These are phyloP conservation scores for Pseudogymnoascus destructans DNA, from an alignment of 2,329 filamentous ascomycete genomes.

Conservation along the genomic window DNA sequence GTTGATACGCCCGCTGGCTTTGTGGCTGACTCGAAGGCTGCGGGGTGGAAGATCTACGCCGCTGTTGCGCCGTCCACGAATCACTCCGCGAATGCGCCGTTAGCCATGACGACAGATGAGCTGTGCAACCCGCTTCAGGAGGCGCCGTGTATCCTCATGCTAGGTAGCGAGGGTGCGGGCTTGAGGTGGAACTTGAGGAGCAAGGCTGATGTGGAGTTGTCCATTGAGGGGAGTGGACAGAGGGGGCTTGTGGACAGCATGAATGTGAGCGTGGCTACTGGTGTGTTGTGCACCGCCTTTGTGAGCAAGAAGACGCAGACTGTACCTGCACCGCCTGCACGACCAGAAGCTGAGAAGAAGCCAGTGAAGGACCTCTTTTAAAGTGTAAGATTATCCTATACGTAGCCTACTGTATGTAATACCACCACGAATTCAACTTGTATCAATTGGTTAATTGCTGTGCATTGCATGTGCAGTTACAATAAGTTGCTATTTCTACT, in stretches of 20 bases:
- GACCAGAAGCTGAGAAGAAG: neutral
- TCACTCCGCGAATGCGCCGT: constrained; percentile 26
- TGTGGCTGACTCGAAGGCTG: constrained; percentile 48
- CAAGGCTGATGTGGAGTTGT: constrained; percentile 50
- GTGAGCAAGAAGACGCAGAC: constrained; percentile 27
- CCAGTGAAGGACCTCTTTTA: neutral
- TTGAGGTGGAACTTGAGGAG: constrained; percentile 50
- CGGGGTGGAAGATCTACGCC: constrained; percentile 76
- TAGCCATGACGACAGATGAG: constrained; percentile 33
- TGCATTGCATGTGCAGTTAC: neutral
- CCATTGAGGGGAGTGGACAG: constrained; percentile 41
- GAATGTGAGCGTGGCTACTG: constrained; percentile 84
- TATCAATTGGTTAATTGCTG: neutral
- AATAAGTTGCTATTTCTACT: neutral
- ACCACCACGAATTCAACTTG: neutral
- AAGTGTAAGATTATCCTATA: neutral
- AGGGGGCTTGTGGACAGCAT: constrained; percentile 65
- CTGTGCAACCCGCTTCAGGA: constrained; percentile 43
- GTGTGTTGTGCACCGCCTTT: constrained; percentile 60
- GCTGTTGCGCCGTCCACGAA: constrained; percentile 43
- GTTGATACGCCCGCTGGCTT: constrained; percentile 57
- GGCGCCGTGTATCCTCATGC: constrained; percentile 62
- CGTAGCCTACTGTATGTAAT: neutral
- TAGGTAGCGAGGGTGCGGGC: constrained; percentile 72
- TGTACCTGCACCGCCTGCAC: neutral